phyloP scores from a whole-genome alignment of 108 stramenopile genomes.

The Skeletonema costatum region DNA sequence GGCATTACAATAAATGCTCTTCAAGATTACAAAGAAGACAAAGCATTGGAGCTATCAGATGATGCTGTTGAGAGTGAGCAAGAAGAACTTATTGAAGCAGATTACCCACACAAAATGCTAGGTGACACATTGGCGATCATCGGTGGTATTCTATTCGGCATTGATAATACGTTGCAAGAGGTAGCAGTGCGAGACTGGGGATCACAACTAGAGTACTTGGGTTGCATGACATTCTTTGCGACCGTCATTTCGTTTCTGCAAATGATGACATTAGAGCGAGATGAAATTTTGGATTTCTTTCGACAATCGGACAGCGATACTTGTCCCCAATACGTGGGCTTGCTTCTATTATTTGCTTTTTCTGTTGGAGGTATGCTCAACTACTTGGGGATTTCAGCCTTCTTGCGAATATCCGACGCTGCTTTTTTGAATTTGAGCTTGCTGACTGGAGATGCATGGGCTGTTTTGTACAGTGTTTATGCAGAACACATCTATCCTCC shows the following conservation, averaged over 20 bases:
- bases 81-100: conserved; percentile 37
- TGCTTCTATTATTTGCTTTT: conserved; percentile 55
- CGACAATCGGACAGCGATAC: conserved; percentile 16
- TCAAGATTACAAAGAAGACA: conserved; percentile 72
- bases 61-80: conserved; percentile 26
- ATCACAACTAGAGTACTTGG: conserved; percentile 79
- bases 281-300: conserved; percentile 56
- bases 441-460: conserved; percentile 94
- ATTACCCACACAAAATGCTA: conserved; percentile 67
- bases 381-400: conserved; percentile 68
- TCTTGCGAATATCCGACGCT: conserved; percentile 76
- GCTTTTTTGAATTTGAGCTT: conserved; percentile 84
- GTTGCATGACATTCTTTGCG: conserved; percentile 86
- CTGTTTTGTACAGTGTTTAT: conserved; percentile 83
- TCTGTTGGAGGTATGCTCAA: conserved; percentile 48
- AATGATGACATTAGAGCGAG: conserved; percentile 62
- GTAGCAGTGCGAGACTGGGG: conserved; percentile 60
- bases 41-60: conserved; percentile 16
- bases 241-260: conserved; percentile 72
- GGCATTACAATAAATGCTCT: conserved; percentile 84
- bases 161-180: conserved; percentile 84
- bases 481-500: conserved; percentile 75
- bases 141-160: conserved; percentile 90
- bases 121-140: conserved; percentile 89
- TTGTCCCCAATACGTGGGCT: conserved; percentile 43